Evolutionary conservation across 2,329 filamentous ascomycete genomes (phyloP).

Genomic region (Epichloe brachyelytri): DNA sequence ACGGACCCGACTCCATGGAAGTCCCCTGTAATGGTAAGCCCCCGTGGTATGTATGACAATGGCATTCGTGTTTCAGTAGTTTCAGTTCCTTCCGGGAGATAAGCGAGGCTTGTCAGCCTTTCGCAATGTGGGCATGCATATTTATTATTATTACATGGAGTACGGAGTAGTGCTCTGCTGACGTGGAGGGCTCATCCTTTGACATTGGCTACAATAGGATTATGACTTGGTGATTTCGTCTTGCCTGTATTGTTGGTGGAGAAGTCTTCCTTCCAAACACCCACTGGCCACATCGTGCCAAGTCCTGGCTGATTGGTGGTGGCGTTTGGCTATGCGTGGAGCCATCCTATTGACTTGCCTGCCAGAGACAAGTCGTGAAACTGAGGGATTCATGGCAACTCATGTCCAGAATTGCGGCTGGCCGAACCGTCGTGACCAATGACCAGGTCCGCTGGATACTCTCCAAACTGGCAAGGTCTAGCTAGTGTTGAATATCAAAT

Average conservation of each 20-base stretch:
- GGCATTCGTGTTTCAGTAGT: slow-evolving; percentile 1
- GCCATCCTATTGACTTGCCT: neutral
- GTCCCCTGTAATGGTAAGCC: neutral
- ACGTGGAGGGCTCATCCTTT: neutral
- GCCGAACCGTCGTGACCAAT: neutral
- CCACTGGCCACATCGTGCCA: no score
- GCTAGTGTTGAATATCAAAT: neutral
- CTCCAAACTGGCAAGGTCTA: neutral
- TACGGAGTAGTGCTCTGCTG: neutral
- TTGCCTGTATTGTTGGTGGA: neutral
- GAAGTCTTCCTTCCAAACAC: neutral
- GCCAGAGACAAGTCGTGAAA: neutral
- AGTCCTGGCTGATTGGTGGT: neutral
- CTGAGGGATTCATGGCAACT: neutral
- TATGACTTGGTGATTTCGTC: neutral
- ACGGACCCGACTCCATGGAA: neutral
- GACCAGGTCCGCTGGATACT: no score
- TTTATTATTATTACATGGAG: neutral
- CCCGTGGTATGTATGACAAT: neutral
- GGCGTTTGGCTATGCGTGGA: neutral
- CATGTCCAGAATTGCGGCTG: no score
- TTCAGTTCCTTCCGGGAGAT: neutral
- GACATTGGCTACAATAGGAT: neutral
- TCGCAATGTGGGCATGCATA: neutral
- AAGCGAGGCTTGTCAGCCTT: neutral